A percentile compares a stretch with the other conserved stretches of the same genome.
phyloP scores from a whole-genome alignment of 768 basidiomycete genomes.

The Leccinum imitatum region DNA sequence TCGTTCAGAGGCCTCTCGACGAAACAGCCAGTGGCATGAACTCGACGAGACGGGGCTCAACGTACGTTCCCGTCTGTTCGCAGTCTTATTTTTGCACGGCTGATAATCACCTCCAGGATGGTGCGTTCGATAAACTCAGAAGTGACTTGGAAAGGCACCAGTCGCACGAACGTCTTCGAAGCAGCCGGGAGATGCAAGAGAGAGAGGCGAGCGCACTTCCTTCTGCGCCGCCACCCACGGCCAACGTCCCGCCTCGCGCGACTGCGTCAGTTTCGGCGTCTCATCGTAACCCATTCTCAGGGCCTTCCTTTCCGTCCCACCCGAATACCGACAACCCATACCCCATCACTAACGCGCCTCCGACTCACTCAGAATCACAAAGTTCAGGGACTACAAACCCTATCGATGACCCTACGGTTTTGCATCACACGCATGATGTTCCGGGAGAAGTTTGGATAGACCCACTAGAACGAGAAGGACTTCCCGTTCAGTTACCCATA shows the following conservation, averaged over 20 bases:
- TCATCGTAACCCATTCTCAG: conserved; percentile 5
- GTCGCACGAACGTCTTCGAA: conserved; percentile 18
- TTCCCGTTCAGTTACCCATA: conserved; percentile 44
- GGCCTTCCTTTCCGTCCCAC: not conserved
- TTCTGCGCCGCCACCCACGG: conserved; percentile 5
- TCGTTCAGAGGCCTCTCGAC: conserved; percentile 1
- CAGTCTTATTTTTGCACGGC: not conserved
- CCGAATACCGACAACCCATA: conserved; percentile 23
- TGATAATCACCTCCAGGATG: conserved; percentile 35
- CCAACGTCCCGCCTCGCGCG: conserved; percentile 14
- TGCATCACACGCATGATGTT: conserved; percentile 35
- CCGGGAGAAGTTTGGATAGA: conserved; percentile 60
- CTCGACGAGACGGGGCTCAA: conserved; percentile 56
- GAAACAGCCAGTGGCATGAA: conserved; percentile 32
- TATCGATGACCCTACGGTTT: conserved; percentile 10
- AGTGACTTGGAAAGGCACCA: conserved; percentile 53
- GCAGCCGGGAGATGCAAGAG: not conserved
- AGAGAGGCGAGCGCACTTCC: conserved; percentile 5
- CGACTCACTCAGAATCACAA: conserved; percentile 9
- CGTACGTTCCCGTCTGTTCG: conserved; percentile 36
- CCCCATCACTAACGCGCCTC: not conserved
- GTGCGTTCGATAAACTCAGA: conserved; percentile 48
- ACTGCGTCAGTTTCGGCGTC: not conserved
- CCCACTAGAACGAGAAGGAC: conserved; percentile 60
- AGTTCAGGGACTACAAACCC: conserved; percentile 3